These are phyloP conservation scores for Colletotrichum endophyticum DNA, from an alignment of 2,329 filamentous ascomycete genomes.

Conservation along the genomic window DNA sequence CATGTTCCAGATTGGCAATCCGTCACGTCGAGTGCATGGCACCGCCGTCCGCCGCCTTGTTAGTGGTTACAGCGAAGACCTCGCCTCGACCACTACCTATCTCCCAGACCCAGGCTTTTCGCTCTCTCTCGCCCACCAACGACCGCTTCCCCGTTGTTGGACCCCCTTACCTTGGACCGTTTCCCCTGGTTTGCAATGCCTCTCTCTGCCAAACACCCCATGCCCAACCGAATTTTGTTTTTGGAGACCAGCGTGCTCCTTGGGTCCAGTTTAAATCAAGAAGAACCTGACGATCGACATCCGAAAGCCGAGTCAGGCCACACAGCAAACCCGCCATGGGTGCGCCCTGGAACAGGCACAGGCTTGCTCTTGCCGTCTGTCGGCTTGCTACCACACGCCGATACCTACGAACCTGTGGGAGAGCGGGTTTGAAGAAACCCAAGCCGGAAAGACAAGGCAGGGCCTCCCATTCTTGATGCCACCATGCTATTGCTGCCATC, in stretches of 20 bases:
- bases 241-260: not conserved
- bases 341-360: not conserved
- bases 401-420: not conserved
- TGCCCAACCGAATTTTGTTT: not conserved
- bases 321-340: not conserved
- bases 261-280: constrained; percentile 3
- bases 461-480: not conserved
- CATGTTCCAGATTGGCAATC: constrained; percentile 15
- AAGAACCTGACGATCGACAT: constrained; percentile 6
- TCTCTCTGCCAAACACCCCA: not conserved
- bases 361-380: not conserved
- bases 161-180: not conserved
- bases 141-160: not conserved
- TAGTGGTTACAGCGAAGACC: not conserved
- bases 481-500: not conserved
- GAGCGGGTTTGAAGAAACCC: not conserved
- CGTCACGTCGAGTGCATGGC: constrained; percentile 10
- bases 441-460: not conserved
- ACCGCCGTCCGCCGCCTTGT: not conserved
- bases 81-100: not conserved
- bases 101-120: not conserved
- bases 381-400: not conserved
- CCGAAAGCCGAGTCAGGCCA: constrained; percentile 9
- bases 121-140: not conserved
- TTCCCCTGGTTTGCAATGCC: not conserved